Percentiles rank a stretch among this genome's conserved stretches.
Conservation (phyloP, 2,329 filamentous ascomycete genomes). For the Madurella mycetomatis region DNA sequence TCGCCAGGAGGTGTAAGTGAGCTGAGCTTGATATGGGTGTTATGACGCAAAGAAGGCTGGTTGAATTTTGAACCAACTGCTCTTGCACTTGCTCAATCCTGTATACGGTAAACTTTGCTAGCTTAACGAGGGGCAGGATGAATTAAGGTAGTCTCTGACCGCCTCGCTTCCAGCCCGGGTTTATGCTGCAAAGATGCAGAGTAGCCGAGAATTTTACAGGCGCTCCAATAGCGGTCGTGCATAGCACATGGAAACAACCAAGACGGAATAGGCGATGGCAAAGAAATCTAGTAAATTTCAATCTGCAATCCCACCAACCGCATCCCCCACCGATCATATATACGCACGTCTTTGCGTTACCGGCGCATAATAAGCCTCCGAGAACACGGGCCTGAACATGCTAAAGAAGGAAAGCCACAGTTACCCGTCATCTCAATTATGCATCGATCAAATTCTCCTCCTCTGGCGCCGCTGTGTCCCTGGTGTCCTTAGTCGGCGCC, state of each 20-base stretch:
- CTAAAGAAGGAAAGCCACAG: background rate
- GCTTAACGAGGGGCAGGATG: no score
- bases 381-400: background rate
- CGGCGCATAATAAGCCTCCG: background rate
- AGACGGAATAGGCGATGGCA: background rate
- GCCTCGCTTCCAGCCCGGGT: no score
- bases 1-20: no score
- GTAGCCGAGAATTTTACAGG: background rate
- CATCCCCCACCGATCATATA: conserved; percentile 19
- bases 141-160: no score
- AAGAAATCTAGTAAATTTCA: conserved; percentile 20
- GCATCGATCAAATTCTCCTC: conserved; percentile 37
- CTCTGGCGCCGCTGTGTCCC: conserved; percentile 29
- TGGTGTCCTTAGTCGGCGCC: conserved; percentile 33
- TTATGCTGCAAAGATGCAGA: no score
- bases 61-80: no score
- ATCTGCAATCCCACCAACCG: conserved; percentile 22
- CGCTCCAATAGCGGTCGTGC: conserved; percentile 5
- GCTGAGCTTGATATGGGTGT: no score
- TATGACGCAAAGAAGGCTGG: no score
- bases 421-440: conserved; percentile 16
- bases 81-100: no score
- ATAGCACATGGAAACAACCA: background rate
- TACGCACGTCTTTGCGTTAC: conserved; percentile 18
- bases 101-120: no score